A percentile compares a stretch with the other conserved stretches of the same genome.
Conservation (phyloP, 768 basidiomycete genomes). For the Hericium erinaceus region DNA sequence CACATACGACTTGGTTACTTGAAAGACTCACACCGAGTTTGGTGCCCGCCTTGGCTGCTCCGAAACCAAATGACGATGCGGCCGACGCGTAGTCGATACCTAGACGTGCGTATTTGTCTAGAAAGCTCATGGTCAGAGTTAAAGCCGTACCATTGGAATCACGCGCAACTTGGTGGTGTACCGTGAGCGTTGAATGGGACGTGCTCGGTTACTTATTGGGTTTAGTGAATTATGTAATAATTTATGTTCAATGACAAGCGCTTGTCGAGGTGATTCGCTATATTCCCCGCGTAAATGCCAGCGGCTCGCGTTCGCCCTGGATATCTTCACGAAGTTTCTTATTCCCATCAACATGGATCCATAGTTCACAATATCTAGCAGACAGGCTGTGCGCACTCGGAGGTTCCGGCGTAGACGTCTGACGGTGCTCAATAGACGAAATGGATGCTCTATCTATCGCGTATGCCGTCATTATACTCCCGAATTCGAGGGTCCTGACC, state of each 20-base stretch:
- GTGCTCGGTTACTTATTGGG: no score
- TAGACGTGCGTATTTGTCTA: constrained; percentile 39
- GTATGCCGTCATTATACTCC: background rate
- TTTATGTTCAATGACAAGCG: background rate
- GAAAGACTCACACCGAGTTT: constrained; percentile 52
- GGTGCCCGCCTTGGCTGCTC: constrained; percentile 56
- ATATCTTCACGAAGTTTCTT: no score
- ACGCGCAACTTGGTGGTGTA: background rate
- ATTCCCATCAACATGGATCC: no score
- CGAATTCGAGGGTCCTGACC: background rate
- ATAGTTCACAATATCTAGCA: no score
- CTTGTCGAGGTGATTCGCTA: background rate
- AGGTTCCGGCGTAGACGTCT: no score
- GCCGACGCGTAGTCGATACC: constrained; percentile 60
- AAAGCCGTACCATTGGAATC: background rate
- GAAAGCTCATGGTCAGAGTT: constrained; percentile 14
- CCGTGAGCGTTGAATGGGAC: no score
- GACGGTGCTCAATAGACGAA: background rate
- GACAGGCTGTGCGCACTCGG: no score
- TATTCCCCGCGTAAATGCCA: no score
- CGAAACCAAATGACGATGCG: constrained; percentile 56
- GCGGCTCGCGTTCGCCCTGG: no score
- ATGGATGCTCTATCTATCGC: background rate
- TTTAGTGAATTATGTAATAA: background rate
- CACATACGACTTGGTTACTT: background rate